Conservation (phyloP, 441 rosid species). For the Bruguiera hainesii region DNA sequence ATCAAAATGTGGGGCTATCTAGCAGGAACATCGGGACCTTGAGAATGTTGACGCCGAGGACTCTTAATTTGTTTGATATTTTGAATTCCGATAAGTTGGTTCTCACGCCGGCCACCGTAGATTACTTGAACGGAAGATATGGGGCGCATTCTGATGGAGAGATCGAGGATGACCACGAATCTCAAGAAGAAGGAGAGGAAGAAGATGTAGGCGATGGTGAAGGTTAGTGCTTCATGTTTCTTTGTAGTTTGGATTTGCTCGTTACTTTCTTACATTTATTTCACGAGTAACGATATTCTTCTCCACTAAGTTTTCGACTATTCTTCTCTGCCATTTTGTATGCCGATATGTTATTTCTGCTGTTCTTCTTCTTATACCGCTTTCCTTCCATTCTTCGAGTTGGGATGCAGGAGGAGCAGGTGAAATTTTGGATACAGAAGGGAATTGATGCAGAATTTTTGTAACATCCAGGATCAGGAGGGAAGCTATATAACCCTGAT, state of each 20-base stretch:
- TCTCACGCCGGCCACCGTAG: constrained; percentile 71
- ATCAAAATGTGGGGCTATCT: constrained; percentile 54
- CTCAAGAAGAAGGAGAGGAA: constrained; percentile 31
- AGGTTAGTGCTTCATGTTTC: constrained; percentile 45
- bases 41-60: constrained; percentile 85
- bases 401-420: constrained; percentile 29
- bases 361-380: not conserved
- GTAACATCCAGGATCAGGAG: constrained; percentile 2
- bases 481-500: constrained; percentile 3
- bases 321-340: not conserved
- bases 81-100: constrained; percentile 84
- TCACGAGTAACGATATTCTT: too few relatives aligned
- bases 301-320: too few relatives aligned
- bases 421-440: constrained; percentile 24
- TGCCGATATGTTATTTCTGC: not conserved
- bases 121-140: constrained; percentile 66
- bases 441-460: constrained; percentile 20
- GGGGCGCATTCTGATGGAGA: constrained; percentile 47
- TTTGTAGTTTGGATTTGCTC: too few relatives aligned
- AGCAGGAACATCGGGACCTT: constrained; percentile 83
- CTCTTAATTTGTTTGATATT: constrained; percentile 79
- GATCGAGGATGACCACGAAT: constrained; percentile 42
- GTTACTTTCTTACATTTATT: too few relatives aligned
- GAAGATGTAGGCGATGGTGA: constrained; percentile 31
- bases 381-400: not conserved